Conservation (phyloP, 306 rosid species). For the Amphicarpaea edgeworthii region DNA sequence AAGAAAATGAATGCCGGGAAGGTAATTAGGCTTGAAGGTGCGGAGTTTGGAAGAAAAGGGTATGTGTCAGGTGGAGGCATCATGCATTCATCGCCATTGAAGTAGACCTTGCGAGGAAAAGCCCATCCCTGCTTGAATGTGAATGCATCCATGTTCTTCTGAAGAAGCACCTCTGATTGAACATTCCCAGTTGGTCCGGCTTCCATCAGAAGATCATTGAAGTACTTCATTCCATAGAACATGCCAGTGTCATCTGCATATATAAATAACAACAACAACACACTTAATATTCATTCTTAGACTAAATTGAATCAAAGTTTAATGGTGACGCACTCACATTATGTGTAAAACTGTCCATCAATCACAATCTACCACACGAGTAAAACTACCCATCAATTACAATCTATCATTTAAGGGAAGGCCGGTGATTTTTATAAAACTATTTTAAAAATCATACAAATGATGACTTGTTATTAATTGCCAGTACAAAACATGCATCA, state of each 20-base stretch:
- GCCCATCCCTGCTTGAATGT: conserved; percentile 97
- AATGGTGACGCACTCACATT: too few relatives aligned
- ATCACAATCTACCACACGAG: too few relatives aligned
- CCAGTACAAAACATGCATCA: too few relatives aligned
- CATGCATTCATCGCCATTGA: conserved; percentile 96
- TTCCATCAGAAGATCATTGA: conserved; percentile 79
- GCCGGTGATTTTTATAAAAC: too few relatives aligned
- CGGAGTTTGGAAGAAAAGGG: conserved; percentile 82
- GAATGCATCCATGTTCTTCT: conserved; percentile 76
- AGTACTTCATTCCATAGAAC: conserved; percentile 87
- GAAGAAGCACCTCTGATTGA: conserved; percentile 85
- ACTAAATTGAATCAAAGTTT: too few relatives aligned
- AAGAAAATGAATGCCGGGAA: conserved; percentile 53
- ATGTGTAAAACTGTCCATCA: too few relatives aligned
- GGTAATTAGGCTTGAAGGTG: conserved; percentile 41
- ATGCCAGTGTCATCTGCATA: conserved; percentile 92
- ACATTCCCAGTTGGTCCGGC: conserved; percentile 86
- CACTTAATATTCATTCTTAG: conserved; percentile 5
- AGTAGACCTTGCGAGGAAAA: conserved; percentile 87
- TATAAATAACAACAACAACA: background rate
- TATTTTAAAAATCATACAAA: too few relatives aligned
- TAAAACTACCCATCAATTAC: too few relatives aligned
- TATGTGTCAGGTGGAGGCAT: conserved; percentile 89
- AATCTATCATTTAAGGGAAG: too few relatives aligned
- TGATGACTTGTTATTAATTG: too few relatives aligned